These are phyloP conservation scores for Gaultheria prostrata DNA, from an alignment of 148 eudicot species.

Conservation along the genomic window DNA sequence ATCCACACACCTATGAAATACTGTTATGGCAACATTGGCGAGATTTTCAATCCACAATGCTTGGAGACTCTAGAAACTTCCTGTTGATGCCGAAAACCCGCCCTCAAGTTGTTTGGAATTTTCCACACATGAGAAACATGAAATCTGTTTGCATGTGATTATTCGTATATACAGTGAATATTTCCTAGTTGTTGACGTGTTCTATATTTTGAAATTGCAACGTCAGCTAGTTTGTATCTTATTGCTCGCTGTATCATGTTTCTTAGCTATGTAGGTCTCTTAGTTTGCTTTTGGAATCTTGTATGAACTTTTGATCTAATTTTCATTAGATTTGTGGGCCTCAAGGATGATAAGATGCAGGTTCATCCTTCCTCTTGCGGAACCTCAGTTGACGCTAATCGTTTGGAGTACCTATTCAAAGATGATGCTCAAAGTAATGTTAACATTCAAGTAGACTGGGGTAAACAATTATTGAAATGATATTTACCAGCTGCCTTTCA, in stretches of 20 bases:
- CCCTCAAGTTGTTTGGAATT: neutral
- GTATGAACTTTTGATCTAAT: neutral
- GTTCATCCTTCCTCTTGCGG: constrained; percentile 39
- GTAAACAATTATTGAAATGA: constrained; percentile 21
- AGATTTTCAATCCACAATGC: neutral
- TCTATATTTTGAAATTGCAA: neutral
- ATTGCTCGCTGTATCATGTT: neutral
- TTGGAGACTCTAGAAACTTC: neutral
- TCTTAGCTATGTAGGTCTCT: neutral
- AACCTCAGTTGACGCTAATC: constrained; percentile 27
- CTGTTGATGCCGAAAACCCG: neutral
- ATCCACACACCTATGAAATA: neutral
- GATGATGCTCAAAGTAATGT: constrained; percentile 44
- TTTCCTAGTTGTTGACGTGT: neutral
- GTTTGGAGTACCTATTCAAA: constrained; percentile 34
- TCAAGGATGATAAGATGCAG: constrained; percentile 26
- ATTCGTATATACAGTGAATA: neutral
- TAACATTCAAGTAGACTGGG: constrained; percentile 30
- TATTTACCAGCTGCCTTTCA: neutral
- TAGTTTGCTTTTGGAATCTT: neutral
- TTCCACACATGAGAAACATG: neutral
- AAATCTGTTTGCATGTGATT: neutral
- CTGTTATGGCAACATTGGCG: neutral
- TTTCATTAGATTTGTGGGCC: neutral
- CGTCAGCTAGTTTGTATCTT: neutral